Percentiles rank a stretch among this genome's conserved stretches.
phyloP scores from a whole-genome alignment of 2,329 filamentous ascomycete species.

The Claviceps cyperi region DNA sequence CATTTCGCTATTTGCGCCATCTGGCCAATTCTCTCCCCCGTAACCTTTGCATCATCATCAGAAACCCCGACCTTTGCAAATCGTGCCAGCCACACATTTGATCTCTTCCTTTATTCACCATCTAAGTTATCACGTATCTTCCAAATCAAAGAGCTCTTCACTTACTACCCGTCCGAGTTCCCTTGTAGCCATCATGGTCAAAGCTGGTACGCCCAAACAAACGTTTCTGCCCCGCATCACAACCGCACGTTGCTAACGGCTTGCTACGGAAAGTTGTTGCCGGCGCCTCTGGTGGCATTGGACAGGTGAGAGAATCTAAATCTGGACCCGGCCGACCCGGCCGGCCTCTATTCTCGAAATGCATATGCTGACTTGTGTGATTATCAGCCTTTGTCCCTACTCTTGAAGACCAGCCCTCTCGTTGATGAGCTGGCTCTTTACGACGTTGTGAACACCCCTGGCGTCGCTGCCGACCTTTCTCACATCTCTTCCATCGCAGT shows the following conservation, averaged over 20 bases:
- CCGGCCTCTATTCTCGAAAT: background rate
- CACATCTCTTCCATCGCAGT: slow-evolving; percentile 89
- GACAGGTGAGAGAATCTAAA: slow-evolving; percentile 51
- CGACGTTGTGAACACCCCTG: slow-evolving; percentile 98
- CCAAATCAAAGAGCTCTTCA: background rate
- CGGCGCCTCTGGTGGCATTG: slow-evolving; percentile 95
- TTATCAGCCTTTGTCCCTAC: slow-evolving; percentile 75
- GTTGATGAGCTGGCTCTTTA: slow-evolving; percentile 91
- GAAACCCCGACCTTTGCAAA: background rate
- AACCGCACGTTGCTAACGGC: slow-evolving; percentile 6
- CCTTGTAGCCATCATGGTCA: slow-evolving; percentile 34
- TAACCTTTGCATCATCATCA: background rate
- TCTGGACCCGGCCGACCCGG: background rate
- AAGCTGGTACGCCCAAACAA: slow-evolving; percentile 36
- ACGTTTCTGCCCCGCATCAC: slow-evolving; percentile 13
- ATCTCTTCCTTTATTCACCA: background rate
- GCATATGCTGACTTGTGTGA: slow-evolving; percentile 11
- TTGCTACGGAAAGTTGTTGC: slow-evolving; percentile 51
- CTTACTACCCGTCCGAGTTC: background rate
- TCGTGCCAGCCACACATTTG: background rate
- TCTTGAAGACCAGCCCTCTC: slow-evolving; percentile 80
- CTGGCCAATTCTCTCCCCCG: background rate
- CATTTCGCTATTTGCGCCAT: background rate
- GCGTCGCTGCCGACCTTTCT: slow-evolving; percentile 88
- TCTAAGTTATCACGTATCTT: background rate